Evolutionary conservation across 495 filamentous ascomycete species (phyloP).

Genomic region (Parmelia sp.): DNA sequence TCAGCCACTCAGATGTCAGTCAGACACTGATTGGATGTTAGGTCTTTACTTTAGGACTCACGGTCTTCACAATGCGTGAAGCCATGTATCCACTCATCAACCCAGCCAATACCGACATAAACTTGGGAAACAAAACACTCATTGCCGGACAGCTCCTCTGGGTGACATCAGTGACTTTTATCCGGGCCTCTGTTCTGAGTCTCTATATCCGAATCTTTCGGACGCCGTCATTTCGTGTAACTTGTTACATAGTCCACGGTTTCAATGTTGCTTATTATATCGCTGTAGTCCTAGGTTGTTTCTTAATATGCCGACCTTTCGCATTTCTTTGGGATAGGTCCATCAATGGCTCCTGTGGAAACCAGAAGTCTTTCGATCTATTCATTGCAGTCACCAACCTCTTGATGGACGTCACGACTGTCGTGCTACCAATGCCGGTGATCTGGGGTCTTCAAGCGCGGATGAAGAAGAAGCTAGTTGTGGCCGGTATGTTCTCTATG

Average conservation of each 20-base stretch:
- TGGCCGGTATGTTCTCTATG: constrained; percentile 24
- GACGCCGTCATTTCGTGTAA: constrained; percentile 30
- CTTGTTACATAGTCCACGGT: constrained; percentile 28
- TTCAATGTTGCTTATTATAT: constrained; percentile 18
- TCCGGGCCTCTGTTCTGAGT: constrained; percentile 36
- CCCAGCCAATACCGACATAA: background rate
- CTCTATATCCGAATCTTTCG: constrained; percentile 39
- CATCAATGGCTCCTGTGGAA: constrained; percentile 26
- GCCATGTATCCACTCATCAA: background rate
- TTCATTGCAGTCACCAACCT: constrained; percentile 31
- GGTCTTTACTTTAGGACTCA: constrained; percentile 14
- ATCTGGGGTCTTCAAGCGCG: constrained; percentile 37
- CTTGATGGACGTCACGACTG: constrained; percentile 35
- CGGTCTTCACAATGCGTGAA: constrained; percentile 10
- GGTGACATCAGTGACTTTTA: constrained; percentile 27
- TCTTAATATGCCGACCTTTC: constrained; percentile 36
- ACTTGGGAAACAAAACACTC: constrained; percentile 4
- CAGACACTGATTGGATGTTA: background rate
- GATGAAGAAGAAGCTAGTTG: constrained; percentile 29
- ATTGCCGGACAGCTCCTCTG: constrained; percentile 26
- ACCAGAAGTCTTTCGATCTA: constrained; percentile 31
- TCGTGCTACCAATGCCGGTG: constrained; percentile 39
- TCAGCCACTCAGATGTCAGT: background rate
- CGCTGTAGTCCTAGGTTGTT: constrained; percentile 27
- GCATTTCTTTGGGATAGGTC: constrained; percentile 29